phyloP scores from a whole-genome alignment of 352 stramenopile genomes.

The Phytophthora fragariae region DNA sequence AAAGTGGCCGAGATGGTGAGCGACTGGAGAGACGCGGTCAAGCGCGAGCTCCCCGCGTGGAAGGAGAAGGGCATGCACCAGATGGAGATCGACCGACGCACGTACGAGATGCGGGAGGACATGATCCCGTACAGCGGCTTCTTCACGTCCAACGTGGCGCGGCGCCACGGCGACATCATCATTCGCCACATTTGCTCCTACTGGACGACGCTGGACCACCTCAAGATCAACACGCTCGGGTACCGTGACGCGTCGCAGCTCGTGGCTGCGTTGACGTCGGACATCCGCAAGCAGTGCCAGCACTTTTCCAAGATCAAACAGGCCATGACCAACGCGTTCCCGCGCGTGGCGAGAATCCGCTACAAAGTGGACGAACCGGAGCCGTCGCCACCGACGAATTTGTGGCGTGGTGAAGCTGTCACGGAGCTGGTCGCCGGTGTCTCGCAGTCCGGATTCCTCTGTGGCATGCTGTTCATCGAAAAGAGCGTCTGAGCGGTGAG shows the following conservation, averaged over 20 bases:
- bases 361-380: constrained; percentile 50
- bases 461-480: constrained; percentile 64
- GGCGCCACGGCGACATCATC: constrained; percentile 64
- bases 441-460: constrained; percentile 53
- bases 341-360: constrained; percentile 45
- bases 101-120: constrained; percentile 64
- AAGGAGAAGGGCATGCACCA: constrained; percentile 63
- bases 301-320: constrained; percentile 63
- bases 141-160: constrained; percentile 63
- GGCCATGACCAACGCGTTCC: constrained; percentile 55
- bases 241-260: constrained; percentile 54
- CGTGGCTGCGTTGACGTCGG: constrained; percentile 52
- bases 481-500: constrained; percentile 40
- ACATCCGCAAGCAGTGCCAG: constrained; percentile 65
- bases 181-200: constrained; percentile 66
- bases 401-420: constrained; percentile 52
- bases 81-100: constrained; percentile 67
- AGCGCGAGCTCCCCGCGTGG: constrained; percentile 43
- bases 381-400: constrained; percentile 32
- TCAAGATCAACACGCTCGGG: constrained; percentile 57
- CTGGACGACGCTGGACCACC: constrained; percentile 48
- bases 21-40: constrained; percentile 52
- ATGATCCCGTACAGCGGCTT: constrained; percentile 69
- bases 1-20: constrained; percentile 54
- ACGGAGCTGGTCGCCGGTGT: constrained; percentile 61